Percentiles rank a stretch among this genome's conserved stretches.
Evolutionary conservation across 306 rosid species (phyloP).

Genomic region (Pyrus betulifolia): DNA sequence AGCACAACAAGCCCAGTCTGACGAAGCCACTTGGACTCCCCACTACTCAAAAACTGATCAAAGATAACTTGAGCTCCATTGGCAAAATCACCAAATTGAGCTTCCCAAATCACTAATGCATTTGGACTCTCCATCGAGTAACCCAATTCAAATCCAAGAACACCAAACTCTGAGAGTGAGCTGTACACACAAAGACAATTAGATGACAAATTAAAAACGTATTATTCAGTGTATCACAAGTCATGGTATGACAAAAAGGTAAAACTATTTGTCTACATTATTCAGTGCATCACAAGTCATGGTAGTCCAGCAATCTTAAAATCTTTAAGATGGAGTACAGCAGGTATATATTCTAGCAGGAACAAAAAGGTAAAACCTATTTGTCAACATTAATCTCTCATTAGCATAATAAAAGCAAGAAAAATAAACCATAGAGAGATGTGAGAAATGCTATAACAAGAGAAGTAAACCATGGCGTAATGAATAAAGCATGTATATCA

Average conservation of each 20-base stretch:
- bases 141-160: constrained; percentile 96
- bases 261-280: no score
- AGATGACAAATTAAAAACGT: constrained; percentile 5
- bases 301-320: no score
- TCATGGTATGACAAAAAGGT: no score
- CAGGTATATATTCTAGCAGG: no score
- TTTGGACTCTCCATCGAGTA: constrained; percentile 98
- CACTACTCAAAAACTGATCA: constrained; percentile 89
- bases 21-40: constrained; percentile 96
- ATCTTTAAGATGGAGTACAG: no score
- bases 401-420: not conserved
- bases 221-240: not conserved
- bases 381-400: not conserved
- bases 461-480: not conserved
- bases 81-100: constrained; percentile 96
- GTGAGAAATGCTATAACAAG: not conserved
- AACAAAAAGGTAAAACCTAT: not conserved
- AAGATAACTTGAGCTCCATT: constrained; percentile 95
- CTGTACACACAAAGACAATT: constrained; percentile 34
- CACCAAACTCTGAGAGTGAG: constrained; percentile 92
- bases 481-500: not conserved
- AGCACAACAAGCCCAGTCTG: constrained; percentile 87
- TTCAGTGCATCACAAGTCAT: not conserved
- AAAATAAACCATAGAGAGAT: not conserved
- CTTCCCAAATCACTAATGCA: constrained; percentile 92